These are phyloP conservation scores for Alternaria rosae DNA, from an alignment of 2,329 filamentous ascomycete species.

Conservation along the genomic window DNA sequence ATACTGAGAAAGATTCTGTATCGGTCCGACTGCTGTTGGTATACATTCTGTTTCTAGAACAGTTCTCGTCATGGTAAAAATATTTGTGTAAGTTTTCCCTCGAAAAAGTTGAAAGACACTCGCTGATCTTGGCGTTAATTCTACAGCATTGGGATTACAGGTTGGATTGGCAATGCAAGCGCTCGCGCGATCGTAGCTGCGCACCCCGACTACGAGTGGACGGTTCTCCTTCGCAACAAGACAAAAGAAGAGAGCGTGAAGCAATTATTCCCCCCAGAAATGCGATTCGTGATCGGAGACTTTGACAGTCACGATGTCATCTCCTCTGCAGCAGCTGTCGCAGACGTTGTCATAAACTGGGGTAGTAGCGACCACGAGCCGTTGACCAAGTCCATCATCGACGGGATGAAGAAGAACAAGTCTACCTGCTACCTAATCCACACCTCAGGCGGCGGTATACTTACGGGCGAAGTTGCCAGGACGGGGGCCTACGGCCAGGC, in stretches of 20 bases:
- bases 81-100: background rate
- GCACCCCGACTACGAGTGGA: background rate
- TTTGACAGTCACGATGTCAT: background rate
- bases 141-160: background rate
- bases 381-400: background rate
- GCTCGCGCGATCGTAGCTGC: background rate
- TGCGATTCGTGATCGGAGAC: background rate
- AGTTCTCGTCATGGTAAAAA: background rate
- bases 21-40: too few species aligned
- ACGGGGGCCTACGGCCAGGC: background rate
- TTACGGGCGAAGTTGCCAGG: background rate
- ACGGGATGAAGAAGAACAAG: background rate
- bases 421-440: background rate
- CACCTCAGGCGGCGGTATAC: background rate
- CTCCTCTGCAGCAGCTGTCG: background rate
- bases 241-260: background rate
- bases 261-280: background rate
- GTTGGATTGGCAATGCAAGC: background rate
- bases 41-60: background rate
- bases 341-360: background rate
- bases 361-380: background rate
- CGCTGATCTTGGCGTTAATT: background rate
- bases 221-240: background rate
- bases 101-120: background rate
- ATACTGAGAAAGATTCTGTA: too few species aligned